A percentile compares a stretch with the other conserved stretches of the same genome.
Conservation (phyloP, 164 flowering plant species). For the Malania oleifera region DNA sequence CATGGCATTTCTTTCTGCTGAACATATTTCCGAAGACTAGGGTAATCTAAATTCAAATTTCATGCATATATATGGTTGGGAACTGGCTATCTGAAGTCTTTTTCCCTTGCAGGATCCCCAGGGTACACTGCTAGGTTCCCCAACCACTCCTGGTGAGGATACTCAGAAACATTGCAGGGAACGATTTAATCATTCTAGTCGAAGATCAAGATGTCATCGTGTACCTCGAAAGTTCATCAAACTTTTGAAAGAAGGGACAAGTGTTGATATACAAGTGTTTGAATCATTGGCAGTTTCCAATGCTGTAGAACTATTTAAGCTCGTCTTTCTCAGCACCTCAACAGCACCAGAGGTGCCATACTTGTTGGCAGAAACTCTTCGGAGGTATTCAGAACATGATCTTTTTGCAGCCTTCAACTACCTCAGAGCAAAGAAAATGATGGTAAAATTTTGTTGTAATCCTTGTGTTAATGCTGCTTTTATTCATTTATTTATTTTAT, state of each 20-base stretch:
- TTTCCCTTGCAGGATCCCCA: constrained; percentile 25
- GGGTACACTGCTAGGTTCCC: constrained; percentile 16
- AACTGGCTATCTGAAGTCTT: not conserved
- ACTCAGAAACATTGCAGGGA: constrained; percentile 16
- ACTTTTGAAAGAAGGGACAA: constrained; percentile 33
- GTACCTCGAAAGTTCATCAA: constrained; percentile 48
- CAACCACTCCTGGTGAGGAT: constrained; percentile 22
- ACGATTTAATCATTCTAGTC: constrained; percentile 20
- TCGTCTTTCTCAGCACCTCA: constrained; percentile 72
- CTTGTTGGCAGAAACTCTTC: constrained; percentile 65
- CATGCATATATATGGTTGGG: not conserved
- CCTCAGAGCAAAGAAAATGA: constrained; percentile 69
- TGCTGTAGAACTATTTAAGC: constrained; percentile 90
- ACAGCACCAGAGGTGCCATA: constrained; percentile 52
- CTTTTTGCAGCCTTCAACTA: constrained; percentile 85
- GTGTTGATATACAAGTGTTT: constrained; percentile 28
- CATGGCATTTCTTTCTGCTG: no score
- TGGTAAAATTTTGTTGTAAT: constrained; percentile 40
- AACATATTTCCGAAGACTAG: no score
- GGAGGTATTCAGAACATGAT: constrained; percentile 84
- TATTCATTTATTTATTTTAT: no score
- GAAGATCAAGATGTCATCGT: constrained; percentile 33
- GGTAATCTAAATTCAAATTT: not conserved
- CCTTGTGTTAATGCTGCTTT: no score
- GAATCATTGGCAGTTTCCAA: constrained; percentile 80